Evolutionary conservation across 371 early-diverging fungal species (phyloP).

Genomic region (Quaeritorhiza haematococci): DNA sequence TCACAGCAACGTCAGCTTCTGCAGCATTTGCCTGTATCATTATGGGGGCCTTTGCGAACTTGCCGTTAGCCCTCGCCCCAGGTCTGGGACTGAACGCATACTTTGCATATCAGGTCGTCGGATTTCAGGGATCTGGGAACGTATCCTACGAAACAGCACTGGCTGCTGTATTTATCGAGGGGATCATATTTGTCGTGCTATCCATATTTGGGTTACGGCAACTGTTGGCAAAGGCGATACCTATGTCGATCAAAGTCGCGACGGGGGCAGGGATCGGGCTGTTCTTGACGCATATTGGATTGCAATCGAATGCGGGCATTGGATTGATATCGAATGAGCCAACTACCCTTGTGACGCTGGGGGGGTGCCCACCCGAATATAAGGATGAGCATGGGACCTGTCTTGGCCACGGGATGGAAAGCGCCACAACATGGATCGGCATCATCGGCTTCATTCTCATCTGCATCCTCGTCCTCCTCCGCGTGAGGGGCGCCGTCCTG

Average conservation of each 20-base stretch:
- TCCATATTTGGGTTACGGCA: conserved; percentile 72
- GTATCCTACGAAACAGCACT: conserved; percentile 65
- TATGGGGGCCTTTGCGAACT: conserved; percentile 68
- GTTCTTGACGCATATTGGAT: conserved; percentile 67
- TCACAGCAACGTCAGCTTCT: conserved; percentile 66
- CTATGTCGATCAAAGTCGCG: conserved; percentile 65
- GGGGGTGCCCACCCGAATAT: conserved; percentile 55
- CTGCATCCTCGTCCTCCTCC: conserved; percentile 54
- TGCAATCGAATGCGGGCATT: conserved; percentile 72
- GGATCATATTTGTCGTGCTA: conserved; percentile 64
- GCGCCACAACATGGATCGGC: conserved; percentile 67
- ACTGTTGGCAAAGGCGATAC: conserved; percentile 68
- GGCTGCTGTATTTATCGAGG: conserved; percentile 76
- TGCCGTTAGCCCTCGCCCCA: conserved; percentile 73
- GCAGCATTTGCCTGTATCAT: conserved; percentile 59
- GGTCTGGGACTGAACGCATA: conserved; percentile 81
- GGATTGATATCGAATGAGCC: conserved; percentile 57
- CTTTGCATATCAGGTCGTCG: conserved; percentile 75
- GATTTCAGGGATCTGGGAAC: conserved; percentile 67
- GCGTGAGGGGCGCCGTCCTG: conserved; percentile 68
- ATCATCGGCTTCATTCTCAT: conserved; percentile 68
- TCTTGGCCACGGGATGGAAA: conserved; percentile 55
- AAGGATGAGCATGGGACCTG: conserved; percentile 52
- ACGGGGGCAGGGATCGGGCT: conserved; percentile 75
- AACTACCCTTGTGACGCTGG: conserved; percentile 63